Base-by-base conservation (phyloP, 1,284 basidiomycete species). In the Cutaneotrichosporon sp. region DNA sequence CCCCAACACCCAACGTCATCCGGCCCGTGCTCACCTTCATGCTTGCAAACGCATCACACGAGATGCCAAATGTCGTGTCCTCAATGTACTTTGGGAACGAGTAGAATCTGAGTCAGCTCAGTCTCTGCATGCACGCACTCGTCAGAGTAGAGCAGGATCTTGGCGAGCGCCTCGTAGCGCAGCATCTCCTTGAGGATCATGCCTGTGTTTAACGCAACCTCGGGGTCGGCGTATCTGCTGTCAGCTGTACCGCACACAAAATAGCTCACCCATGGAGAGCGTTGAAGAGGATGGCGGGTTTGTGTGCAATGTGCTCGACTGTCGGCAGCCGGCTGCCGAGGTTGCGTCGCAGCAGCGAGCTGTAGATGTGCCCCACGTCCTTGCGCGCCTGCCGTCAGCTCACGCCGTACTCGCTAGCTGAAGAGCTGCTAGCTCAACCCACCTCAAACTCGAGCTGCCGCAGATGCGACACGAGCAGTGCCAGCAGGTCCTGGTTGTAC, bases 141-240 rank as follows among this genome's bases (percentile, higher is more conserved):
- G 67, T 98, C 93, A 10, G 92, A 95, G 76, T 97, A 87, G 33
- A 99, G 84, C 55, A 99, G 78, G 56, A 94, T 88, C 83, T 95
- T 93, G 58, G 90, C 90, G 27, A 99, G 81, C 53, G 89, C 86
- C 78, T 99, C 97, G 76, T 97, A 92, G 65, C 91, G 85, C 64
- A 99, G 81, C 92, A 99, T 98, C 82, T 99, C 97, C 69, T 93
- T 89, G 54, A 99, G 82, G 62, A 99, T 91, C 92, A 98, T 95
- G 9, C 97, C 97, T 0, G 97, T 98, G 75, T 99, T 99, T 62
- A 99, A 84, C 6, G 95, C 94, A 52, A 98, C 85, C 64, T 99
- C 95, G 70, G 95, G 90, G 71, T 97, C 93, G 77, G 89, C 88
- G 75, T 99, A 99, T 2, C 84, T 84, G 64, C 14, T 38, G 38